Evolutionary conservation across 495 filamentous ascomycete species (phyloP).

Genomic region (Xanthoparmelia taractica): DNA sequence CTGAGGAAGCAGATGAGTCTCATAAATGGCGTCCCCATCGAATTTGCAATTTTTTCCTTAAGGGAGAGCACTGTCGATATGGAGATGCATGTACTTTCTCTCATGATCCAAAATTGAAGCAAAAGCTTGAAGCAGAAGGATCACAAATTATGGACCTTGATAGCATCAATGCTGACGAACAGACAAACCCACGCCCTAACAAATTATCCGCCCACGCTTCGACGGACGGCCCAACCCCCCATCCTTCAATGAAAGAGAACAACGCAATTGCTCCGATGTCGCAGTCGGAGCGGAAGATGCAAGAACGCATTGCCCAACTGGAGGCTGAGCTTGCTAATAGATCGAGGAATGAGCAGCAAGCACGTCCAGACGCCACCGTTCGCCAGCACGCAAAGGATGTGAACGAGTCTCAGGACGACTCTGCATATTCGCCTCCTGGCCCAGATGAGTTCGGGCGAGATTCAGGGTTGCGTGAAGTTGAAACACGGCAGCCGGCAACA

Average conservation of each 20-base stretch:
- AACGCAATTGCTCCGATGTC: constrained; percentile 3
- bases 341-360: constrained; percentile 23
- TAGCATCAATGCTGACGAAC: constrained; percentile 24
- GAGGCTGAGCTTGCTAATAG: constrained; percentile 32
- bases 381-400: constrained; percentile 15
- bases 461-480: constrained; percentile 13
- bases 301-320: constrained; percentile 23
- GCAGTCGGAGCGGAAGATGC: constrained; percentile 11
- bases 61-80: constrained; percentile 24
- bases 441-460: constrained; percentile 23
- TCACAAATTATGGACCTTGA: constrained; percentile 22
- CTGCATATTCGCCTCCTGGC: constrained; percentile 46
- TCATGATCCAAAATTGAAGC: constrained; percentile 22
- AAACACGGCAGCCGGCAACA: constrained; percentile 6
- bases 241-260: constrained; percentile 1
- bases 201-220: neutral
- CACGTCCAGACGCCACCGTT: constrained; percentile 3
- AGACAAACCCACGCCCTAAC: constrained; percentile 13
- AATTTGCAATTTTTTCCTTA: constrained; percentile 24
- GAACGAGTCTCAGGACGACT: constrained; percentile 33
- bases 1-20: constrained; percentile 24
- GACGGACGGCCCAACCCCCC: neutral
- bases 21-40: constrained; percentile 17
- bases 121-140: constrained; percentile 16
- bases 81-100: constrained; percentile 26